phyloP scores from a whole-genome alignment of 768 basidiomycete species.

The Boletellus emodensis region DNA sequence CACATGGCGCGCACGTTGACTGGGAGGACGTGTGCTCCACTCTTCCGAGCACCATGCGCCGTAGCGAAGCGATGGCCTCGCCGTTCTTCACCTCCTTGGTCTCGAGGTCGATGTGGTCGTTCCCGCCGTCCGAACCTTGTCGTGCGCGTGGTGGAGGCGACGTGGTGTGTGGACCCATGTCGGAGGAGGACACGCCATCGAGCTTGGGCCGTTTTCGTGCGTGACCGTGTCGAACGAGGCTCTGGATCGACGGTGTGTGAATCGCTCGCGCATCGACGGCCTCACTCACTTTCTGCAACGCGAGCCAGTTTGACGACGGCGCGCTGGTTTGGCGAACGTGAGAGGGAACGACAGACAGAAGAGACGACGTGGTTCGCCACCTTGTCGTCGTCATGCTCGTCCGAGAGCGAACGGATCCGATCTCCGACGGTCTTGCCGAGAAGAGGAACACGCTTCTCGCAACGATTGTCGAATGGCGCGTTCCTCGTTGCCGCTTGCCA shows the following conservation, averaged over 20 bases:
- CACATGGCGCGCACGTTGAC: constrained; percentile 39
- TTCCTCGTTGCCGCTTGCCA: constrained; percentile 1
- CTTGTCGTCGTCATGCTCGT: constrained; percentile 7
- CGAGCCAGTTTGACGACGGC: constrained; percentile 56
- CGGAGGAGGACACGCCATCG: constrained; percentile 5
- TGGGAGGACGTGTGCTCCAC: constrained; percentile 39
- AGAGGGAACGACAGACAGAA: not conserved
- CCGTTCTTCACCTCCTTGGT: constrained; percentile 38
- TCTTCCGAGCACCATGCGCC: constrained; percentile 52
- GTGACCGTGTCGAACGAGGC: constrained; percentile 5
- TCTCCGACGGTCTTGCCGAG: constrained; percentile 15
- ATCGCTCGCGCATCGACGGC: not conserved
- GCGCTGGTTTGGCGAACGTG: constrained; percentile 2
- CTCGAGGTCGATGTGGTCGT: constrained; percentile 17
- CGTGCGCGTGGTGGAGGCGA: constrained; percentile 4
- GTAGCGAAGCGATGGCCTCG: constrained; percentile 44
- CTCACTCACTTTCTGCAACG: constrained; percentile 46
- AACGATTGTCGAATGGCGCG: not conserved
- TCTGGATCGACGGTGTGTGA: constrained; percentile 1
- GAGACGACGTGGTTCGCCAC: constrained; percentile 7
- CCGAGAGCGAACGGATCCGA: constrained; percentile 5
- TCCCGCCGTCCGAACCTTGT: not conserved
- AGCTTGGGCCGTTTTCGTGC: constrained; percentile 20
- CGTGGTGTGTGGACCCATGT: constrained; percentile 1
- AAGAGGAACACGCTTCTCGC: not conserved